A percentile compares a stretch with the other conserved stretches of the same genome.
Conservation (phyloP, 768 basidiomycete species). For the Suillus sp. region DNA sequence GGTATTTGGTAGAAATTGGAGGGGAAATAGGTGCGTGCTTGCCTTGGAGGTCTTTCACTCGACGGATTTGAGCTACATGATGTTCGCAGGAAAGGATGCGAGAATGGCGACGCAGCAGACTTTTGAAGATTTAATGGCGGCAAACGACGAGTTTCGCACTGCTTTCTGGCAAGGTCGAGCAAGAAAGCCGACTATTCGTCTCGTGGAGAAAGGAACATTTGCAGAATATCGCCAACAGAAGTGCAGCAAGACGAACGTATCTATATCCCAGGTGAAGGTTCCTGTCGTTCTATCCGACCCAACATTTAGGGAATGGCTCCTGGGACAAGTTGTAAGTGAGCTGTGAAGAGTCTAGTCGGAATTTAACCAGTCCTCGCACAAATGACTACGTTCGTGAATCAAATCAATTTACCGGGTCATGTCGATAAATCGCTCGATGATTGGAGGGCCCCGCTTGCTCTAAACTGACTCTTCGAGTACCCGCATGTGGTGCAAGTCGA, state of each 20-base stretch:
- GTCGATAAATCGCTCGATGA: too few relatives aligned
- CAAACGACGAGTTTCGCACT: not conserved
- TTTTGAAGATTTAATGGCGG: not conserved
- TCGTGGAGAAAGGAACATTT: conserved; percentile 14
- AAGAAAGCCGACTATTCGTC: conserved; percentile 14
- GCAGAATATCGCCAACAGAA: conserved; percentile 14
- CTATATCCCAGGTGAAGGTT: conserved; percentile 16
- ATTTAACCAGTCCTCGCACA: not conserved
- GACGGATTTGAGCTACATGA: not conserved
- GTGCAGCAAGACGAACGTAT: not conserved
- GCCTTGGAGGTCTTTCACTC: not conserved
- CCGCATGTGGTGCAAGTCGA: too few relatives aligned
- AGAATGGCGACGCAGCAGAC: not conserved
- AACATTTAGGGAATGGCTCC: conserved; percentile 10
- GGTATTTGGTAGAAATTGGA: conserved; percentile 12
- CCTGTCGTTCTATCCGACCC: conserved; percentile 14
- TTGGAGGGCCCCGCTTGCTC: too few relatives aligned
- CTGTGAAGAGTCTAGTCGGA: not conserved
- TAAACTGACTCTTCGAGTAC: too few relatives aligned
- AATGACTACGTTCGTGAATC: not conserved
- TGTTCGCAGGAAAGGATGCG: not conserved
- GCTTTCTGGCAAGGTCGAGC: not conserved
- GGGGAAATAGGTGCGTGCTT: conserved; percentile 1
- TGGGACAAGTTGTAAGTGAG: conserved; percentile 8
- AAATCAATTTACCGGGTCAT: not conserved